Evolutionary conservation across 202 grass and related monocot genomes (phyloP).

Genomic region (Carex arenaria): DNA sequence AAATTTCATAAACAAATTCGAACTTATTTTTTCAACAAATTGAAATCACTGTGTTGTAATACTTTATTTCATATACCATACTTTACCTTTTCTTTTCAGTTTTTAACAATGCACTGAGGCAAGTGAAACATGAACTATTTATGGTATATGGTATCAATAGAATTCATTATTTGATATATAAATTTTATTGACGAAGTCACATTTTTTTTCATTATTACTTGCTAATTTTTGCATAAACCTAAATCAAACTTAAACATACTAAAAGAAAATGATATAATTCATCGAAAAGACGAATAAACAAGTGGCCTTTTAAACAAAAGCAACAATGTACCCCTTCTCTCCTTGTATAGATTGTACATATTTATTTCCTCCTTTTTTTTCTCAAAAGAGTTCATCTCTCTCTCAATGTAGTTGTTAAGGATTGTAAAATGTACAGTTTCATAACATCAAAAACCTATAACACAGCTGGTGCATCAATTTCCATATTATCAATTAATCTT

Average conservation of each 20-base stretch:
- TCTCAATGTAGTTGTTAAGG: background rate
- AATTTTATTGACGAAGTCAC: too few relatives aligned
- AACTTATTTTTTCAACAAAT: too few relatives aligned
- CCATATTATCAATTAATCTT: constrained; percentile 79
- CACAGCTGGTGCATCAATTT: constrained; percentile 33
- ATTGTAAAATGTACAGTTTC: background rate
- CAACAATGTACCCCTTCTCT: background rate
- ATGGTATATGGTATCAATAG: too few relatives aligned
- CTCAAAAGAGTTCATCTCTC: background rate
- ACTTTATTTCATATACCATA: too few relatives aligned
- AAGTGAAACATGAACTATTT: too few relatives aligned
- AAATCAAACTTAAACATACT: background rate
- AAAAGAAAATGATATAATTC: background rate
- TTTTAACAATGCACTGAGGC: too few relatives aligned
- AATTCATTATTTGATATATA: too few relatives aligned
- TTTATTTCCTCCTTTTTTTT: background rate
- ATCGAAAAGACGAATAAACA: background rate
- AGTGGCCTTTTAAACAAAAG: background rate
- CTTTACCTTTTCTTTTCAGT: too few relatives aligned
- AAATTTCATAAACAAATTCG: too few relatives aligned
- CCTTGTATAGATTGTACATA: background rate
- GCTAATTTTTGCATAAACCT: background rate
- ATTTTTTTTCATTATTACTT: too few relatives aligned
- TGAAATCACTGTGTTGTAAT: too few relatives aligned
- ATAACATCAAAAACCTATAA: background rate